Base-by-base conservation (phyloP, 1,139 yeast genomes). In the Lodderomyces oxycetoniae region DNA sequence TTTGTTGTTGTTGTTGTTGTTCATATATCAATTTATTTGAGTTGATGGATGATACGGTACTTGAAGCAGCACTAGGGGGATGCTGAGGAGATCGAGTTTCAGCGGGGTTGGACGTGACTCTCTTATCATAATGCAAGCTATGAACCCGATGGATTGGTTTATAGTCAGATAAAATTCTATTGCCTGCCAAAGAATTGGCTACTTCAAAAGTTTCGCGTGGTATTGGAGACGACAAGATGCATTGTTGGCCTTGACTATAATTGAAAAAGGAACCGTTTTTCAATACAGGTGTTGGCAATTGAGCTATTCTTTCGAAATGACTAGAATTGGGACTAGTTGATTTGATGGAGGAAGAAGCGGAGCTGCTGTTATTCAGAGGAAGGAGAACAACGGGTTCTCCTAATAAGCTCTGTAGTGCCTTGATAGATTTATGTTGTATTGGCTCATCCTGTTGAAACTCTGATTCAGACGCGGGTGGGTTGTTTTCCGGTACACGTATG, bases 271-370 rank as follows among this genome's bases (percentile, higher is more conserved):
- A 49, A 2, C 57, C 57, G 63, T 75, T 50, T 63, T 79, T 25
- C 61, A 74, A 39, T 63, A 77, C 46, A 60, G 88, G 32, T 67
- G 77, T 60, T 55, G 79, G 51, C 19, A 40, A 25, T 32, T 37
- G 46, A 64, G 75, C 42, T 66, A 79, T 42, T 57, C 72, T 39
- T 54, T 84, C 46, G 74, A 79, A 48, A 67, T 25, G 12, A 5
- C 5, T 22, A 6, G 26, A 7, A 5, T 30, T 22, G 11, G 42
- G 42, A n/a, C 29, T 28, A n/a, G 20, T 21, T 21, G 37, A 11
- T 33, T 26, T 15, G 14, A 31, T 11, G 7, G 38, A 3, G 10
- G 26, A 4, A 3, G 32, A 12, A 10, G 17, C 17, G 12, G 26
- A 24, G 11, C 9, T 5, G 23, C 10, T 26, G 11, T 7, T 13